Evolutionary conservation across 2,329 filamentous ascomycete species (phyloP).

Genomic region (Penicillium sclerotigenum): DNA sequence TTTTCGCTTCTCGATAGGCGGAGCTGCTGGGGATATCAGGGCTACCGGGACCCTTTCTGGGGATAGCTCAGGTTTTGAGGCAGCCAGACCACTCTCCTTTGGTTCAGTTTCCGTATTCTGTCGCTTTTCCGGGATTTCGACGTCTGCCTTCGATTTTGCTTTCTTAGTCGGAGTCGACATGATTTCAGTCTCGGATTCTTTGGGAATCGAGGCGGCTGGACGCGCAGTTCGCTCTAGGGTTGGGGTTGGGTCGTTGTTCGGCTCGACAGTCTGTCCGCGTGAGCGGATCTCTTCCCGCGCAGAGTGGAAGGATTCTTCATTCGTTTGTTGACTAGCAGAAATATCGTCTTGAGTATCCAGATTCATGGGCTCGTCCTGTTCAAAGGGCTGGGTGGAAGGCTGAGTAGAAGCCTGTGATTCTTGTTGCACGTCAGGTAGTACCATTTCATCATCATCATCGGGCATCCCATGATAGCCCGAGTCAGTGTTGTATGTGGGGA

Average conservation of each 20-base stretch:
- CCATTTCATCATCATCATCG: slow-evolving; percentile 41
- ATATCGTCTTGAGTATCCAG: slow-evolving; percentile 20
- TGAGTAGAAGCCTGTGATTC: slow-evolving; percentile 35
- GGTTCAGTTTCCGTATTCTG: slow-evolving; percentile 3
- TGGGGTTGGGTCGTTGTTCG: slow-evolving; percentile 31
- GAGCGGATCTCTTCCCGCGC: slow-evolving; percentile 40
- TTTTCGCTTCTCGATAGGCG: slow-evolving; percentile 6
- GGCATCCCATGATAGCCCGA: slow-evolving; percentile 50
- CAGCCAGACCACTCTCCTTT: slow-evolving; percentile 11
- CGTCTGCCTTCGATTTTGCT: slow-evolving; percentile 7
- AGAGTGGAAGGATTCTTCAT: slow-evolving; percentile 48
- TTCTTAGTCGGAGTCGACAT: slow-evolving; percentile 1
- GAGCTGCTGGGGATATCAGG: slow-evolving; percentile 3
- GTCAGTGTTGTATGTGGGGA: slow-evolving; percentile 43
- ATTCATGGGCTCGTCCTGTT: slow-evolving; percentile 25
- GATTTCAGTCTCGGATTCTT: slow-evolving; percentile 3
- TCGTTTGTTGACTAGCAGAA: slow-evolving; percentile 37
- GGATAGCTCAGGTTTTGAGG: slow-evolving; percentile 12
- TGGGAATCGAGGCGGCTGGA: background rate
- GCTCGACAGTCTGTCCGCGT: slow-evolving; percentile 39
- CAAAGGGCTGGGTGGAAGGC: slow-evolving; percentile 33
- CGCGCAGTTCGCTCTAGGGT: slow-evolving; percentile 15
- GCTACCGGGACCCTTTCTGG: slow-evolving; percentile 15
- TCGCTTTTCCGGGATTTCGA: background rate
- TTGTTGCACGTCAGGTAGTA: slow-evolving; percentile 32